Evolutionary conservation across 2,329 filamentous ascomycete genomes (phyloP).

Genomic region (Davidsoniella neocaledoniae): DNA sequence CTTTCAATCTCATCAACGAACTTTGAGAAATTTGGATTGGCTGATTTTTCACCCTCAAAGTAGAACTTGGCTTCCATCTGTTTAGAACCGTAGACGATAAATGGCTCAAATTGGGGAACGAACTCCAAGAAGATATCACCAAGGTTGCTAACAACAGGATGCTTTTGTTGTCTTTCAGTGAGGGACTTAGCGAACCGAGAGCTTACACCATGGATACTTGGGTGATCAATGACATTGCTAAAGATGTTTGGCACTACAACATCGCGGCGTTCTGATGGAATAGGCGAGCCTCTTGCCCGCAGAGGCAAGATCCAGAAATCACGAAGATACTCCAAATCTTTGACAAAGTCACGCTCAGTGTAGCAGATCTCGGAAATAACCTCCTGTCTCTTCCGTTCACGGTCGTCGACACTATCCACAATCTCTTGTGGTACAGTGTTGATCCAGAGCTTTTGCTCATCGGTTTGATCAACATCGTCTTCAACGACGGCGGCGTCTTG

Average conservation of each 20-base stretch:
- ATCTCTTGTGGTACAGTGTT: constrained; percentile 94
- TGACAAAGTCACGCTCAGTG: constrained; percentile 96
- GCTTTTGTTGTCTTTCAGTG: constrained; percentile 78
- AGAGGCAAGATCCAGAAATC: constrained; percentile 98
- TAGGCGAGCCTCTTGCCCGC: constrained; percentile 65
- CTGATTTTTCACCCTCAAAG: constrained; percentile 86
- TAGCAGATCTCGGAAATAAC: constrained; percentile 98
- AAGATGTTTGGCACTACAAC: constrained; percentile 90
- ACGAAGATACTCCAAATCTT: constrained; percentile 90
- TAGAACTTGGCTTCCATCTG: constrained; percentile 95
- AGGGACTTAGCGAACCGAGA: constrained; percentile 74
- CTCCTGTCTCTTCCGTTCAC: constrained; percentile 93
- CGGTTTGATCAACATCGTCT: constrained; percentile 66
- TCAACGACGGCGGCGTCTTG: constrained; percentile 46
- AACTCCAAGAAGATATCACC: constrained; percentile 91
- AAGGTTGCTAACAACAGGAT: constrained; percentile 72
- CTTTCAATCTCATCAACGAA: constrained; percentile 96
- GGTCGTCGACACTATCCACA: constrained; percentile 73
- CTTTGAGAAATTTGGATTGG: constrained; percentile 68
- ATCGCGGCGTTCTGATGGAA: constrained; percentile 73
- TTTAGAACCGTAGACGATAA: constrained; percentile 90
- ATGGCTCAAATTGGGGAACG: constrained; percentile 83
- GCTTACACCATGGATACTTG: constrained; percentile 75
- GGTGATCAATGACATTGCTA: constrained; percentile 76
- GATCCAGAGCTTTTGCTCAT: constrained; percentile 98